A percentile compares a stretch with the other conserved stretches of the same genome.
These are phyloP conservation scores for Glycine latifolia DNA, from an alignment of 306 rosid genomes.

Conservation along the genomic window DNA sequence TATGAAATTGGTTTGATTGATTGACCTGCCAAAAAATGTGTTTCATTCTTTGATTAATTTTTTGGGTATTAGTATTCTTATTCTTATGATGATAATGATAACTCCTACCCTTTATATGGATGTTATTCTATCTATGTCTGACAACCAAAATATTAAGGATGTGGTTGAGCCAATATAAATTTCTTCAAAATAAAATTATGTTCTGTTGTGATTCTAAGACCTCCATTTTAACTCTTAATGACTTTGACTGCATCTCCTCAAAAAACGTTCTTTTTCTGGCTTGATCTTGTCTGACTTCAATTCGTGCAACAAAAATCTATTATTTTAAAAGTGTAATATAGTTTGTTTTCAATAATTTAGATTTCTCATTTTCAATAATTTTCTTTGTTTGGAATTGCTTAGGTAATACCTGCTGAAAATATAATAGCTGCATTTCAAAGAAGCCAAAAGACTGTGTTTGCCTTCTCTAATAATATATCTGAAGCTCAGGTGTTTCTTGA, in stretches of 20 bases:
- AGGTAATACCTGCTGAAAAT: conserved; percentile 95
- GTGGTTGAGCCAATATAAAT: conserved; percentile 14
- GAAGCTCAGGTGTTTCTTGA: conserved; percentile 86
- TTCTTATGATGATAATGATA: background rate
- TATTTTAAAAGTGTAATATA: conserved; percentile 7
- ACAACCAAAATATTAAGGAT: conserved; percentile 6
- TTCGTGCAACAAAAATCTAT: conserved; percentile 22
- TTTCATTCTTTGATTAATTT: conserved; percentile 32
- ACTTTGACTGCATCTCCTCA: background rate
- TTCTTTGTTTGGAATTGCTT: conserved; percentile 35
- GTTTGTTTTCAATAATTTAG: background rate
- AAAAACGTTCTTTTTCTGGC: conserved; percentile 10
- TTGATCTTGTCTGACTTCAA: conserved; percentile 24
- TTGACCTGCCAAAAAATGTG: background rate
- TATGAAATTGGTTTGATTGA: conserved; percentile 25
- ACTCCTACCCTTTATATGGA: conserved; percentile 3
- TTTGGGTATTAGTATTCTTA: background rate
- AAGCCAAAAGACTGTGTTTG: conserved; percentile 75
- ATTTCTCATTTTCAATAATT: conserved; percentile 25
- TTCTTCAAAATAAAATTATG: background rate
- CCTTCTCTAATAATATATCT: conserved; percentile 60
- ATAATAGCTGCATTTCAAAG: conserved; percentile 87
- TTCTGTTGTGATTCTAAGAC: background rate
- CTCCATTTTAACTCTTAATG: background rate
- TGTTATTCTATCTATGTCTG: conserved; percentile 5